These are phyloP conservation scores for Cochlearia excelsa DNA, from an alignment of 345 rosid genomes.

Conservation along the genomic window DNA sequence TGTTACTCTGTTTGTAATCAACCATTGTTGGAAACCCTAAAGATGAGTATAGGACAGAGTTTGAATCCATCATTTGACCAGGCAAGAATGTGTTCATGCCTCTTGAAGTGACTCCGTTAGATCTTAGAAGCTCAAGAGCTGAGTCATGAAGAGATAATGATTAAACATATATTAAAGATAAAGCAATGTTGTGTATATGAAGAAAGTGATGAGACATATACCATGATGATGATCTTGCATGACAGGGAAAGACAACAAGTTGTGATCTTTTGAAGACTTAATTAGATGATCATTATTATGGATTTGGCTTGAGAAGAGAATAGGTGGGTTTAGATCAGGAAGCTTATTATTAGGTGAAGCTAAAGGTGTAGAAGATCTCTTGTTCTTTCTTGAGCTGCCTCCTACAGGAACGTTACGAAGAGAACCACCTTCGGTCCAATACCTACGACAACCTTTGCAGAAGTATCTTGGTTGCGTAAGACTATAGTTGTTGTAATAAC, in stretches of 20 bases:
- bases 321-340: constrained; percentile 40
- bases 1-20: constrained; percentile 33
- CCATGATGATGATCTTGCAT: constrained; percentile 39
- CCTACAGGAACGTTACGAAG: constrained; percentile 84
- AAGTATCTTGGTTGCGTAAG: constrained; percentile 85
- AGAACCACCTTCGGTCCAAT: constrained; percentile 94
- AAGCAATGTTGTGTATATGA: constrained; percentile 33
- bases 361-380: constrained; percentile 39
- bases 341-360: constrained; percentile 31
- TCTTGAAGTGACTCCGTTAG: constrained; percentile 37
- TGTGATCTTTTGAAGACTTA: constrained; percentile 36
- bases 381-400: constrained; percentile 76
- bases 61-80: constrained; percentile 39
- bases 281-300: not conserved
- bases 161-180: constrained; percentile 31
- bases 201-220: constrained; percentile 34
- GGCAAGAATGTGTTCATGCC: constrained; percentile 37
- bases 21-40: constrained; percentile 37
- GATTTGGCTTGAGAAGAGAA: constrained; percentile 34
- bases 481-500: constrained; percentile 68
- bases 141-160: constrained; percentile 25
- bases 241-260: constrained; percentile 37
- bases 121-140: constrained; percentile 37
- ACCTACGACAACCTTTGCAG: constrained; percentile 82
- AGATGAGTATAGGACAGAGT: constrained; percentile 35